Evolutionary conservation across 768 basidiomycete species (phyloP).

Genomic region (Hericium erinaceus): DNA sequence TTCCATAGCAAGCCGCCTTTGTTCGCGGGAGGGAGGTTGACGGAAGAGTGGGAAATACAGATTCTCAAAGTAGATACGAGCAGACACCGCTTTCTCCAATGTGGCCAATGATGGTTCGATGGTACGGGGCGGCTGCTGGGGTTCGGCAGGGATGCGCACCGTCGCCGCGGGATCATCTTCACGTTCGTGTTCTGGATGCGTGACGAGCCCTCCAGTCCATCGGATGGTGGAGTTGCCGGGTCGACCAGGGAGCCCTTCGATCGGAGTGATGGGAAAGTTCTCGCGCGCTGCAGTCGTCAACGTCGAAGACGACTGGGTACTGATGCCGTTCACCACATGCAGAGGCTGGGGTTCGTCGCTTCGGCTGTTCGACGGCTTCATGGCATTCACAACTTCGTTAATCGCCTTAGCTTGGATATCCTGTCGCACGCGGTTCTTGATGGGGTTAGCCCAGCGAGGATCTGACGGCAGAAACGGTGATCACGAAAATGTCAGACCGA

Average conservation of each 20-base stretch:
- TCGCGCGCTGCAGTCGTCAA: conserved; percentile 70
- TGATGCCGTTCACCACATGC: conserved; percentile 74
- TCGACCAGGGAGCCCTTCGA: conserved; percentile 43
- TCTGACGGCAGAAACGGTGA: conserved; percentile 35
- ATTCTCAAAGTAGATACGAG: conserved; percentile 91
- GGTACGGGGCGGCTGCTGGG: conserved; percentile 37
- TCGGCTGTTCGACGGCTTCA: conserved; percentile 46
- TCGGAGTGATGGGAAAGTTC: conserved; percentile 39
- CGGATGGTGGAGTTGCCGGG: conserved; percentile 53
- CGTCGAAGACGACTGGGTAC: conserved; percentile 58
- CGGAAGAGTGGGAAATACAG: conserved; percentile 81
- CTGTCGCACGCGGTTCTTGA: conserved; percentile 68
- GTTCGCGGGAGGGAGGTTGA: conserved; percentile 78
- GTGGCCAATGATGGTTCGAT: conserved; percentile 86
- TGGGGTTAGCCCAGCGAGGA: conserved; percentile 82
- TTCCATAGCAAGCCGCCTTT: conserved; percentile 80
- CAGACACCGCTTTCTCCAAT: conserved; percentile 87
- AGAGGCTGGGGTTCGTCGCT: conserved; percentile 38
- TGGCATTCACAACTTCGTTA: conserved; percentile 67
- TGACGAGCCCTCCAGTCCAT: conserved; percentile 50
- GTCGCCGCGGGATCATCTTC: conserved; percentile 35
- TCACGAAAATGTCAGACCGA: conserved; percentile 10
- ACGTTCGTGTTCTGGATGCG: conserved; percentile 61
- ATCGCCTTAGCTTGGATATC: conserved; percentile 61
- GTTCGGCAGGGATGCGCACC: conserved; percentile 13